phyloP scores from a whole-genome alignment of 495 filamentous ascomycete genomes.

The Trichoderma virens region DNA sequence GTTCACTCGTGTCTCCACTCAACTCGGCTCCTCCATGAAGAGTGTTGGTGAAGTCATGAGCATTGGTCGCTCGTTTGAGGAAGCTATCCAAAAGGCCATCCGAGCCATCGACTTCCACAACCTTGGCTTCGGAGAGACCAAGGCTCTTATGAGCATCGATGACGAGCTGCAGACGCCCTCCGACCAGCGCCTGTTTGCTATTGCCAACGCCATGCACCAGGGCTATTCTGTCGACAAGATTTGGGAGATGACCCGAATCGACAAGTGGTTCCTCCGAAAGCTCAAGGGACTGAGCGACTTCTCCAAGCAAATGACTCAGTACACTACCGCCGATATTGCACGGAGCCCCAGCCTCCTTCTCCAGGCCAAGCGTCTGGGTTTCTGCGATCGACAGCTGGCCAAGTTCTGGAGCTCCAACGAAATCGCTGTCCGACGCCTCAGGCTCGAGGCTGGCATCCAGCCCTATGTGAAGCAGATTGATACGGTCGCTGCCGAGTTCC shows the following conservation, averaged over 20 bases:
- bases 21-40: slow-evolving; percentile 98
- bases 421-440: slow-evolving; percentile 70
- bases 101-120: slow-evolving; percentile 92
- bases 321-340: slow-evolving; percentile 62
- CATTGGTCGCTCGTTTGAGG: slow-evolving; percentile 93
- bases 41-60: slow-evolving; percentile 99
- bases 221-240: slow-evolving; percentile 94
- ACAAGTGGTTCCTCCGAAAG: slow-evolving; percentile 92
- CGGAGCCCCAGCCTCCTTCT: slow-evolving; percentile 48
- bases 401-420: slow-evolving; percentile 93
- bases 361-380: slow-evolving; percentile 86
- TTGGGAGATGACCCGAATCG: slow-evolving; percentile 95
- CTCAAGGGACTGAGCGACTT: slow-evolving; percentile 89
- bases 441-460: slow-evolving; percentile 75
- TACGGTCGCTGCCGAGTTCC: slow-evolving; percentile 96
- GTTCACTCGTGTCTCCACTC: slow-evolving; percentile 90
- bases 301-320: slow-evolving; percentile 63
- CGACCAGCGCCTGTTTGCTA: slow-evolving; percentile 93
- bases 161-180: slow-evolving; percentile 94
- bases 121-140: slow-evolving; percentile 86
- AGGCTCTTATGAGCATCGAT: slow-evolving; percentile 89
- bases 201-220: slow-evolving; percentile 92
- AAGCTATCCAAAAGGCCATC: slow-evolving; percentile 98
- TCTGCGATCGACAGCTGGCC: slow-evolving; percentile 87
- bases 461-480: slow-evolving; percentile 97